Evolutionary conservation across 352 stramenopile species (phyloP), one percentile per base, ranked within the genome.

Genomic region (Phytopythium montanum): DNA sequence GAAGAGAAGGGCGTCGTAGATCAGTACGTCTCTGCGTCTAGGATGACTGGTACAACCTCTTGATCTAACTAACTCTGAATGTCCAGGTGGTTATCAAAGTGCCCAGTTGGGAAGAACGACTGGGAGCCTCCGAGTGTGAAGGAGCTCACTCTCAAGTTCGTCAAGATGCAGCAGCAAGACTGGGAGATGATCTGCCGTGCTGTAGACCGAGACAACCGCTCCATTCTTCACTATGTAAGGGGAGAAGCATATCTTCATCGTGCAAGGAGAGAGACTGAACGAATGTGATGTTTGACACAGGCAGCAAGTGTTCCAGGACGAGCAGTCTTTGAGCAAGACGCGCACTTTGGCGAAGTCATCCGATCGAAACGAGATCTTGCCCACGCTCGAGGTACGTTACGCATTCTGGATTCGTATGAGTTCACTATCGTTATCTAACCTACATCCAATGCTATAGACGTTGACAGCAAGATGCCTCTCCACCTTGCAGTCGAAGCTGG

Each of bases 191-290:
- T 79, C 19, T 77, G 73, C 41, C 49, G 59, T 5, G 62, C 42
- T 21, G 29, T 70, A 7, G 81, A 91, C 34, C 45, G 60, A 4
- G 61, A 82, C 46, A 59, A 57, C 0, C 66, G 81, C n/a, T 75
- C 79, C 3, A 45, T 87, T 16, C 67, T 89, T 29, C 79, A 89
- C 39, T 91, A 91, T 55, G 81, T 86, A 55, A 39, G 76, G 9
- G 31, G 12, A 28, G n/a, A 45, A 25, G 10, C 10, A 19, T n/a
- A n/a, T 10, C 14, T 46, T 14, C 39, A 5, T 8, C 12, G 7
- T 5, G 5, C 19, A 10, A 46, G 5, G 16, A 13, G 6, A 2
- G 3, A 25, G 39, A 13, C 10, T 1, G 12, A 33, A 45, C 10
- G 21, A 31, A 54, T n/a, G 23, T 1, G 21, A 26, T 44, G 50